A percentile compares a stretch with the other conserved stretches of the same genome.
phyloP scores from a whole-genome alignment of 2,329 filamentous ascomycete genomes.

The Alternaria angustiovoidea region DNA sequence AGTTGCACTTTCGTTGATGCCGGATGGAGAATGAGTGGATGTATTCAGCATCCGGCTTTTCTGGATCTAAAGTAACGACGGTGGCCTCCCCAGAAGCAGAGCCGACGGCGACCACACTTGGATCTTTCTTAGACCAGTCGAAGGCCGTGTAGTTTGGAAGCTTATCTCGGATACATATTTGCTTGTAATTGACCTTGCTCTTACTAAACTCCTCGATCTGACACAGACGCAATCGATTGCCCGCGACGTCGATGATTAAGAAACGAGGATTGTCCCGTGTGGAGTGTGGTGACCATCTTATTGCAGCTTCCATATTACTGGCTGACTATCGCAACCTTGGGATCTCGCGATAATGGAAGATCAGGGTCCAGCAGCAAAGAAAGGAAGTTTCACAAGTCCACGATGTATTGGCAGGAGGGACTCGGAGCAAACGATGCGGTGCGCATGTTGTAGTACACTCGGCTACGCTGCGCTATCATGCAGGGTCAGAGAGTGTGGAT shows the following conservation, averaged over 20 bases:
- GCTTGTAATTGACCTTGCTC: slow-evolving; percentile 59
- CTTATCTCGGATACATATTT: slow-evolving; percentile 62
- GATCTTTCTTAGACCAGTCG: slow-evolving; percentile 69
- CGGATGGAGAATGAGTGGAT: slow-evolving; percentile 75
- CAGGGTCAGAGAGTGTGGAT: slow-evolving; percentile 9
- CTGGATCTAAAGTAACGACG: slow-evolving; percentile 75
- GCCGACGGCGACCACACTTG: slow-evolving; percentile 76
- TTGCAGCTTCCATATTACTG: slow-evolving; percentile 65
- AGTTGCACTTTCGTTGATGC: slow-evolving; percentile 79
- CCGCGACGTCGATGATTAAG: slow-evolving; percentile 67
- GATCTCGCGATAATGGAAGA: neutral
- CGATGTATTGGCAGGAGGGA: neutral
- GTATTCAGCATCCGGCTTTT: slow-evolving; percentile 51
- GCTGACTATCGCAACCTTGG: slow-evolving; percentile 6
- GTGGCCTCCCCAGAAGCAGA: slow-evolving; percentile 78
- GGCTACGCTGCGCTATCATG: neutral
- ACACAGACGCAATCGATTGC: slow-evolving; percentile 67
- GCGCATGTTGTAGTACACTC: neutral
- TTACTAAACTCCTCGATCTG: slow-evolving; percentile 54
- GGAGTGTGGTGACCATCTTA: slow-evolving; percentile 70
- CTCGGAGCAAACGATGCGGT: neutral
- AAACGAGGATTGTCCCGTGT: slow-evolving; percentile 63
- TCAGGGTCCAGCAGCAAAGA: neutral
- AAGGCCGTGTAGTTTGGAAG: slow-evolving; percentile 70
- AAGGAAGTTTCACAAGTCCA: neutral